Base-by-base conservation (phyloP, 2,329 filamentous ascomycete genomes). In the Epichloe scottii region DNA sequence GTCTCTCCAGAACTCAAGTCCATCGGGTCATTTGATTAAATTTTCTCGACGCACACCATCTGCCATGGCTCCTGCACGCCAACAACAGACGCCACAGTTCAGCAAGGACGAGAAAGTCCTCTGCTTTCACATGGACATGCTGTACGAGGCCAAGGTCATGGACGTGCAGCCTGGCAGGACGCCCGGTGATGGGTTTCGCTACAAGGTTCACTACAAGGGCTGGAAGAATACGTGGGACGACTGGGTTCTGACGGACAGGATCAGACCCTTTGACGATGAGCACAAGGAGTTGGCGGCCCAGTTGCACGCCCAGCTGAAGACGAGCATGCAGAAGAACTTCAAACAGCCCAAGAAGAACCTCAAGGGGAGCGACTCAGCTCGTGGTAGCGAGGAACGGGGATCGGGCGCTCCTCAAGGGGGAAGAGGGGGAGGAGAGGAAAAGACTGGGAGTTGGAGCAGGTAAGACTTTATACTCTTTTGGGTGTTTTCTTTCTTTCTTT, bases 151-250 rank as follows among this genome's bases (percentile, higher is more conserved):
- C 58, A 97, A 97, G 71, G 84, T 98, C 49, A 80, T 95, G 57
- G 90, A 96, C 57, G 76, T 87, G 34, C 81, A 66, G 74, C 77
- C 62, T 43, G 84, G 84, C 62, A 84, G 86, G 68, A 83, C 82
- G 66, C 84, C 71, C 19, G 84, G 69, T 41, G 72, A 84, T 54
- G 81, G 85, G 35, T 89, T 82, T 64, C 82, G 89, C 66, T 98
- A 95, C 72, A 87, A 87, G 63, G 87, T 98, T 51, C 93, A 98
- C 70, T 98, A 98, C 74, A 97, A 97, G 70, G 93, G 93, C 63
- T 98, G 93, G 93, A 98, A 98, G 76, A 90, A 91, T 68, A 96
- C 89, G 77, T 98, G 93, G 93, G 93, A 98, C 71, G 93, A 98
- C 71, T 97, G 91, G 91, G 93, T 97, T 43, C 81, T 87, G 21